Conservation (phyloP, 2,329 filamentous ascomycete species). For the Epichloe gansuensis region DNA sequence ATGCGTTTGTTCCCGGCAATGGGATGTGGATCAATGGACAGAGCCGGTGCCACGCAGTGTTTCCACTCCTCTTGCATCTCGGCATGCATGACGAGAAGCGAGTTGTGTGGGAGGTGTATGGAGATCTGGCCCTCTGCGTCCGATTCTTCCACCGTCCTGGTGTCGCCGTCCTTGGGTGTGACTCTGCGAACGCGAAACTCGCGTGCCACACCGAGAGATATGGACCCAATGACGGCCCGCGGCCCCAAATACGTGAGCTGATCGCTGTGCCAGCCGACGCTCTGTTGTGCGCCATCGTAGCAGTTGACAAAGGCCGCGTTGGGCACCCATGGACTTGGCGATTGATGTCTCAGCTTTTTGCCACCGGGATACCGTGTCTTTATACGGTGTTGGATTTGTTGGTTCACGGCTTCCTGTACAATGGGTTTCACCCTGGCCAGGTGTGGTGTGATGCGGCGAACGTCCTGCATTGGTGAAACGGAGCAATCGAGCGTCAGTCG, state of each 20-base stretch:
- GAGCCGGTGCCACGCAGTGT: constrained; percentile 66
- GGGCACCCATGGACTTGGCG: constrained; percentile 59
- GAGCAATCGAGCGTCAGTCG: background rate
- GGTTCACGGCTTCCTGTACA: constrained; percentile 67
- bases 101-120: constrained; percentile 91
- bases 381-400: constrained; percentile 62
- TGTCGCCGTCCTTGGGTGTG: constrained; percentile 42
- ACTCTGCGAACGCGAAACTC: constrained; percentile 82
- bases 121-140: constrained; percentile 76
- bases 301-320: constrained; percentile 94
- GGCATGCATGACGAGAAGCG: constrained; percentile 87
- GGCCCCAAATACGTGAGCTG: constrained; percentile 90
- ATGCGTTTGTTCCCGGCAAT: constrained; percentile 69
- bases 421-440: constrained; percentile 56
- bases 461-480: constrained; percentile 39
- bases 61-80: constrained; percentile 99
- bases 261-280: constrained; percentile 85
- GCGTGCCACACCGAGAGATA: constrained; percentile 83
- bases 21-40: constrained; percentile 73
- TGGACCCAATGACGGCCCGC: constrained; percentile 73
- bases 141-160: constrained; percentile 29
- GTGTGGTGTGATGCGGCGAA: constrained; percentile 63
- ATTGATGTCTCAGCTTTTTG: constrained; percentile 68
- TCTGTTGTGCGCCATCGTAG: constrained; percentile 71
- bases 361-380: constrained; percentile 52